Conservation (phyloP, 2,329 filamentous ascomycete genomes). For the Exophiala oligosperma region DNA sequence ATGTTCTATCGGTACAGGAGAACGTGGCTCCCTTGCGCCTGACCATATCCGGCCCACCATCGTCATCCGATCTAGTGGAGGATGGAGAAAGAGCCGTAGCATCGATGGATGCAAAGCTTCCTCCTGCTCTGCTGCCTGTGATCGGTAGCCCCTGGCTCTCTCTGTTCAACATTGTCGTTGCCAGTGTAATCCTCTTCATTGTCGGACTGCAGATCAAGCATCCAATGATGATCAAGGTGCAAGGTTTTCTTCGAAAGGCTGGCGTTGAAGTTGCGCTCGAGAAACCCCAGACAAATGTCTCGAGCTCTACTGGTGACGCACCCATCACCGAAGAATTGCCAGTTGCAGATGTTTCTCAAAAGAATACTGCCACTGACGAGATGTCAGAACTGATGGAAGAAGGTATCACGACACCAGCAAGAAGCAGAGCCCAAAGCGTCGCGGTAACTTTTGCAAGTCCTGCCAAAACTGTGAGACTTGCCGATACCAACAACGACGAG, state of each 20-base stretch:
- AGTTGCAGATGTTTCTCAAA: conserved; percentile 9
- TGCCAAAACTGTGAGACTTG: conserved; percentile 13
- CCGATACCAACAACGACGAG: conserved; percentile 13
- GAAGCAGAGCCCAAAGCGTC: conserved; percentile 25
- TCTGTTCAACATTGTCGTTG: conserved; percentile 22
- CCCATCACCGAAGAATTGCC: conserved; percentile 8
- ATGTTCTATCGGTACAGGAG: conserved; percentile 57
- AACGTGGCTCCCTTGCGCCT: conserved; percentile 52
- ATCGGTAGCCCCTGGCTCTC: conserved; percentile 17
- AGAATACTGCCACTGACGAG: conserved; percentile 3
- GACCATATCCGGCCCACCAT: conserved; percentile 27
- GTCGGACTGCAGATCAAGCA: conserved; percentile 23
- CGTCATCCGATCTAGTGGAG: conserved; percentile 17
- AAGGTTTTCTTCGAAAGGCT: conserved; percentile 20
- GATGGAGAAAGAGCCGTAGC: conserved; percentile 23
- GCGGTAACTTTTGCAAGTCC: conserved; percentile 12
- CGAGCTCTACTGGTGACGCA: background rate
- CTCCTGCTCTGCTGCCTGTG: conserved; percentile 18
- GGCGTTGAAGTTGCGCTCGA: conserved; percentile 22
- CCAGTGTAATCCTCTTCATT: conserved; percentile 18
- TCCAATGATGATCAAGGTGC: conserved; percentile 23
- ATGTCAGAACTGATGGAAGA: conserved; percentile 17
- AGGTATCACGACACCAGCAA: conserved; percentile 16
- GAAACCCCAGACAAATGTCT: background rate
- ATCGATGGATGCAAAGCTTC: conserved; percentile 15